Evolutionary conservation across 495 filamentous ascomycete genomes (phyloP).

Genomic region (Recurvomyces mirabilis): DNA sequence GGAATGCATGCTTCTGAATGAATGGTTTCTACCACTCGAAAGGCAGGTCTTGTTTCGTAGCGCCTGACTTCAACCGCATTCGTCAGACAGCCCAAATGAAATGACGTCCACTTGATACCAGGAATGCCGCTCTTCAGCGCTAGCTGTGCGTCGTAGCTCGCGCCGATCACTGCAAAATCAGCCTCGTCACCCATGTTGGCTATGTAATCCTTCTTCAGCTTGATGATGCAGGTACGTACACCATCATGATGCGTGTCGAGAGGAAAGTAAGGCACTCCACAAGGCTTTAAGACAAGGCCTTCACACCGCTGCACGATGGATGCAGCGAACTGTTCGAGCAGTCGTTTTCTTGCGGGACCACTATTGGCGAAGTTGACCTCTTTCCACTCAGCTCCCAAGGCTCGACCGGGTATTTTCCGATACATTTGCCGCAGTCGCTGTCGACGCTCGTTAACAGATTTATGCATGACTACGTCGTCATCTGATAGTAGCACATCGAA

Average conservation of each 20-base stretch:
- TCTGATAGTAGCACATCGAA: constrained; percentile 70
- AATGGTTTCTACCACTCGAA: constrained; percentile 52
- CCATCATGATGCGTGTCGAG: constrained; percentile 11
- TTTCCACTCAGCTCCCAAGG: constrained; percentile 49
- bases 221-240: constrained; percentile 52
- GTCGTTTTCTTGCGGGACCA: constrained; percentile 27
- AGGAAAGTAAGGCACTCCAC: constrained; percentile 63
- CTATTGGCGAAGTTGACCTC: constrained; percentile 48
- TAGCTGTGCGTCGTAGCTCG: constrained; percentile 50
- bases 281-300: constrained; percentile 67
- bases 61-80: constrained; percentile 56
- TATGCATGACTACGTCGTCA: constrained; percentile 49
- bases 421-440: constrained; percentile 48
- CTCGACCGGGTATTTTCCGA: constrained; percentile 43
- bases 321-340: constrained; percentile 53
- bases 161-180: constrained; percentile 70
- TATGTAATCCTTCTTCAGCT: constrained; percentile 89
- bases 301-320: constrained; percentile 57
- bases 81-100: constrained; percentile 63
- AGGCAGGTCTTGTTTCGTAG: constrained; percentile 43
- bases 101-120: constrained; percentile 61
- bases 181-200: constrained; percentile 64
- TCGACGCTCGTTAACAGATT: constrained; percentile 50
- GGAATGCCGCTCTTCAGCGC: constrained; percentile 36
- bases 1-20: constrained; percentile 38